phyloP scores from a whole-genome alignment of 1,139 yeast species.

The Kodamaea fungicola region DNA sequence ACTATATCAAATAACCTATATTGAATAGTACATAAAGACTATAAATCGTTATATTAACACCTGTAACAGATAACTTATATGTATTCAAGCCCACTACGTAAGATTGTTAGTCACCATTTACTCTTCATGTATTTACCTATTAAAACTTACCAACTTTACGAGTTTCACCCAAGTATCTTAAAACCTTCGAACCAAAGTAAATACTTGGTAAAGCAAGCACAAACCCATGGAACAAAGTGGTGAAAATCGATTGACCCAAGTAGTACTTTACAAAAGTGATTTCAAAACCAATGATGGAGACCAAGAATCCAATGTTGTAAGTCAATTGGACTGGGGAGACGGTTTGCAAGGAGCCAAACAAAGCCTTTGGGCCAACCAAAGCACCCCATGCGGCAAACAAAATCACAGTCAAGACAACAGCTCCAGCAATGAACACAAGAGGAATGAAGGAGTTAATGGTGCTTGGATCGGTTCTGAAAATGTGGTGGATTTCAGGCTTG shows the following conservation, averaged over 20 bases:
- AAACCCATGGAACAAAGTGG: conserved; percentile 53
- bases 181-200: conserved; percentile 66
- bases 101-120: too few species aligned
- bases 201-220: conserved; percentile 55
- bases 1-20: too few species aligned
- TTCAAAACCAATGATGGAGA: conserved; percentile 58
- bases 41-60: too few species aligned
- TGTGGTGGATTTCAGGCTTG: conserved; percentile 68
- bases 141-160: conserved; percentile 31
- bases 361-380: conserved; percentile 40
- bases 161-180: conserved; percentile 34
- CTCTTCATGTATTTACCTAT: neutral
- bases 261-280: conserved; percentile 64
- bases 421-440: conserved; percentile 45
- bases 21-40: too few species aligned
- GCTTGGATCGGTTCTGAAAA: conserved; percentile 54
- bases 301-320: conserved; percentile 47
- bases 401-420: conserved; percentile 38
- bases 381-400: conserved; percentile 49
- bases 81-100: too few species aligned
- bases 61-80: too few species aligned
- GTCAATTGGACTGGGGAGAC: conserved; percentile 25
- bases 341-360: conserved; percentile 32
- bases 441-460: conserved; percentile 59
- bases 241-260: conserved; percentile 67